Percentiles rank a stretch among this genome's conserved stretches.
These are phyloP conservation scores for Populus hybrid DNA, from an alignment of 441 rosid genomes.

Conservation along the genomic window DNA sequence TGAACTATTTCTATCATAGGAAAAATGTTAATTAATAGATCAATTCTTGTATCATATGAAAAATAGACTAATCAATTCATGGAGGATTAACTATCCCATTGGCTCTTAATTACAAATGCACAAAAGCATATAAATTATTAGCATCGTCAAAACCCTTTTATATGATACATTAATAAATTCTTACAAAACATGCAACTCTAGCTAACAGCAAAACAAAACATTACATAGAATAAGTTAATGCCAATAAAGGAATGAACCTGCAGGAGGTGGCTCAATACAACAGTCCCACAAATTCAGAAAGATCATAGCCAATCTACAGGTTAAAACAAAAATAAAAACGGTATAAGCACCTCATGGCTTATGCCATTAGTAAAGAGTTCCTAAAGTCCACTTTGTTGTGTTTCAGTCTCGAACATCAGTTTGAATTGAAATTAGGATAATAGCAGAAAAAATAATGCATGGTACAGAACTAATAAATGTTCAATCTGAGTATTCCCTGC, in stretches of 20 bases:
- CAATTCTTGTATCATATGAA: too few species aligned
- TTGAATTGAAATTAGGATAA: too few species aligned
- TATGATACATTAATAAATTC: not conserved
- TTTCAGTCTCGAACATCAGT: not conserved
- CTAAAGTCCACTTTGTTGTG: not conserved
- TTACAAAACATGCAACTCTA: not conserved
- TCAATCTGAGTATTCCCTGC: not conserved
- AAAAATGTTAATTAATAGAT: too few species aligned
- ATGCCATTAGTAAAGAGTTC: not conserved
- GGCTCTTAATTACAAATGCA: not conserved
- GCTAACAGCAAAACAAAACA: not conserved
- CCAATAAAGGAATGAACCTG: slow-evolving; percentile 44
- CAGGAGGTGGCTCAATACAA: slow-evolving; percentile 73
- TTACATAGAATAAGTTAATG: not conserved
- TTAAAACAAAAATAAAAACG: slow-evolving; percentile 24
- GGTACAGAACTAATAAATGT: not conserved
- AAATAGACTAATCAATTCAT: too few species aligned
- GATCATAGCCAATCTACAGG: slow-evolving; percentile 89
- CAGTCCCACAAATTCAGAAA: slow-evolving; percentile 84
- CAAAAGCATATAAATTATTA: not conserved
- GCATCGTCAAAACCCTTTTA: not conserved
- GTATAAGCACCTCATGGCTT: slow-evolving; percentile 21
- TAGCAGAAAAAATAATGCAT: not conserved
- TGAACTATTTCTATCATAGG: too few species aligned
- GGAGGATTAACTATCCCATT: not conserved